A percentile compares a stretch with the other conserved stretches of the same genome.
phyloP scores from a whole-genome alignment of 2,329 filamentous ascomycete genomes.

The Chrysoporthe puriensis region DNA sequence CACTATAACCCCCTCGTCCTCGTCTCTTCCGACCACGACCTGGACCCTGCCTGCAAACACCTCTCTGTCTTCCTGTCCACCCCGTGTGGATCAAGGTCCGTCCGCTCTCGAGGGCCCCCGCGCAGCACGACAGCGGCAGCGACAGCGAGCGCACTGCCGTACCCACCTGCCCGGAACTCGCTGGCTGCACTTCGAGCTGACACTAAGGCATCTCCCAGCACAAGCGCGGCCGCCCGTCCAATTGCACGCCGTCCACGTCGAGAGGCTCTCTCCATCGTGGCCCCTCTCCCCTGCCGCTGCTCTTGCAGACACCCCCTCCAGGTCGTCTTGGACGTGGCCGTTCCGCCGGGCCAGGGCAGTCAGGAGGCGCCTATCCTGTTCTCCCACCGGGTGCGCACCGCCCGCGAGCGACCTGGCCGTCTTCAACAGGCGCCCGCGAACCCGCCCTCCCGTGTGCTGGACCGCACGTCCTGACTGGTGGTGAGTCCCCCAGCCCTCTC shows the following conservation, averaged over 20 bases:
- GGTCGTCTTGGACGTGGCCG: slow-evolving; percentile 20
- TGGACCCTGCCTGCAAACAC: too few relatives aligned
- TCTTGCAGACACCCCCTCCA: background rate
- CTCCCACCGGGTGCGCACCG: too few relatives aligned
- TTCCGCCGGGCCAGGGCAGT: slow-evolving; percentile 12
- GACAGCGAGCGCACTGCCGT: background rate
- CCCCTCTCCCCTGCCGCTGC: slow-evolving; percentile 15
- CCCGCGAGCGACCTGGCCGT: too few relatives aligned
- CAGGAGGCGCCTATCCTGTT: background rate
- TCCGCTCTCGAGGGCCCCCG: background rate
- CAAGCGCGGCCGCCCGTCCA: slow-evolving; percentile 24
- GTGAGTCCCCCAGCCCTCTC: slow-evolving; percentile 13
- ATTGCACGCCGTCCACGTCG: slow-evolving; percentile 17
- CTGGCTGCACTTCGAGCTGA: slow-evolving; percentile 28
- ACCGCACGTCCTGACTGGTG: slow-evolving; percentile 15
- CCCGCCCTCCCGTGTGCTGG: slow-evolving; percentile 13
- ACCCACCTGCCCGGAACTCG: slow-evolving; percentile 8
- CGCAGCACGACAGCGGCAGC: background rate
- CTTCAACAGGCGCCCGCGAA: slow-evolving; percentile 8
- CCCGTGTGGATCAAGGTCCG: background rate
- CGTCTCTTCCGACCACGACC: background rate
- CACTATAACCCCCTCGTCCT: background rate
- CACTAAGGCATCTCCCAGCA: slow-evolving; percentile 30
- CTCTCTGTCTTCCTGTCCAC: background rate
- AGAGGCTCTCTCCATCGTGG: slow-evolving; percentile 1